These are phyloP conservation scores for Patellifolia procumbens DNA, from an alignment of 179 eudicot genomes.

Conservation along the genomic window DNA sequence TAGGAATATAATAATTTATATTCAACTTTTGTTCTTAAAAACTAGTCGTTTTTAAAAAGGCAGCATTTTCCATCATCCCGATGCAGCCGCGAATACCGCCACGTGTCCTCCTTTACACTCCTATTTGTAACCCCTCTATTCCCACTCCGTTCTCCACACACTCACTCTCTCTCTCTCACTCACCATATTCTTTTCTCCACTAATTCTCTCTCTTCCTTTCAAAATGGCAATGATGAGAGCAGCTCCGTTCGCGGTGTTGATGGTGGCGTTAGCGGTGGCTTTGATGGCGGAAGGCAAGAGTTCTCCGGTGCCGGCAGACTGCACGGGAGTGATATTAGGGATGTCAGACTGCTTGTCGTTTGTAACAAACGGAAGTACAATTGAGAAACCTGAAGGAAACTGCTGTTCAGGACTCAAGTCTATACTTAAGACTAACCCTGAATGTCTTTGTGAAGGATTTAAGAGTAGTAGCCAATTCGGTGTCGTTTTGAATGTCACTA, in stretches of 20 bases:
- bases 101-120: slow-evolving; percentile 19
- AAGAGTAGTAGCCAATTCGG: slow-evolving; percentile 67
- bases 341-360: slow-evolving; percentile 70
- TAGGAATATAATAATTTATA: no score
- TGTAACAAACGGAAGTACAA: slow-evolving; percentile 55
- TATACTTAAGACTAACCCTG: slow-evolving; percentile 54
- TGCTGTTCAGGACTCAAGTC: slow-evolving; percentile 72
- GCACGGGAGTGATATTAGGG: slow-evolving; percentile 48
- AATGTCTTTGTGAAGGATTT: slow-evolving; percentile 68
- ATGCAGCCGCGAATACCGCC: slow-evolving; percentile 2
- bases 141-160: background rate
- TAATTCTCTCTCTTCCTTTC: background rate
- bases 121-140: slow-evolving; percentile 20
- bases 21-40: no score
- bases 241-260: background rate
- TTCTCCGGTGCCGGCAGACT: slow-evolving; percentile 62
- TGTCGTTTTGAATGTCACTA: slow-evolving; percentile 55
- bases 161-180: background rate
- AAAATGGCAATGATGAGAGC: background rate
- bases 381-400: slow-evolving; percentile 51
- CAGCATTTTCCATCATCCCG: background rate
- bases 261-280: background rate
- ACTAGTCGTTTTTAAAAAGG: background rate
- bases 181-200: background rate
- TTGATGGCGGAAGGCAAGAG: slow-evolving; percentile 22